These are phyloP conservation scores for Actinomucor elegans DNA, from an alignment of 371 early-diverging fungal genomes.

Conservation along the genomic window DNA sequence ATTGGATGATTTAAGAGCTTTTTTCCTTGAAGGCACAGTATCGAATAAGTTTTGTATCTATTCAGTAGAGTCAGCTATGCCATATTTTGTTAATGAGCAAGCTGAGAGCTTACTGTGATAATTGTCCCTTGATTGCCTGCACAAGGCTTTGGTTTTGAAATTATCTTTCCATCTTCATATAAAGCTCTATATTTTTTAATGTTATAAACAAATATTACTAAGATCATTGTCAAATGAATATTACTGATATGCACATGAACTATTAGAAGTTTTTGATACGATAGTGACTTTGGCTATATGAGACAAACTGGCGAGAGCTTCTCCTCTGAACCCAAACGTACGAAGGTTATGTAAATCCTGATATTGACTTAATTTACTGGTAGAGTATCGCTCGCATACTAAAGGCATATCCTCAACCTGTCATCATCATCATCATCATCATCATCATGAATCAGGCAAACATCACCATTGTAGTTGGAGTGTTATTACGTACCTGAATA, in stretches of 20 bases:
- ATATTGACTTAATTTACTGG: slow-evolving; percentile 80
- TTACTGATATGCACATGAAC: slow-evolving; percentile 72
- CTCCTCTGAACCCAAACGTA: slow-evolving; percentile 96
- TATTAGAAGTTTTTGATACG: slow-evolving; percentile 66
- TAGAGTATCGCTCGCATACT: slow-evolving; percentile 88
- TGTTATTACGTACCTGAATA: slow-evolving; percentile 69
- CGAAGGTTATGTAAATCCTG: slow-evolving; percentile 75
- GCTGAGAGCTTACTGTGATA: slow-evolving; percentile 69
- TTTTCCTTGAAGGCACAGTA: slow-evolving; percentile 72
- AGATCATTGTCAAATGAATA: not conserved
- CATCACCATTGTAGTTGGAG: not conserved
- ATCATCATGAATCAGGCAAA: no score
- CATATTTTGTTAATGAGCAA: no score
- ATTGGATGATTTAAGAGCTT: slow-evolving; percentile 64
- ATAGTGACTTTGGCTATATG: slow-evolving; percentile 83
- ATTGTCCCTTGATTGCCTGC: slow-evolving; percentile 86
- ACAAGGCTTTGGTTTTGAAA: slow-evolving; percentile 73
- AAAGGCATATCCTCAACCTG: slow-evolving; percentile 70
- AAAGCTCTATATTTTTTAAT: slow-evolving; percentile 45
- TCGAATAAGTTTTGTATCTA: slow-evolving; percentile 83
- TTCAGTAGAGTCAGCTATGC: no score
- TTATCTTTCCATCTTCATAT: slow-evolving; percentile 76
- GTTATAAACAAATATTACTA: not conserved
- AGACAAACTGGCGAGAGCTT: slow-evolving; percentile 93
- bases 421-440: no score